Evolutionary conservation across 805 yeast species (phyloP).

Genomic region (Lachancea nothofagi): DNA sequence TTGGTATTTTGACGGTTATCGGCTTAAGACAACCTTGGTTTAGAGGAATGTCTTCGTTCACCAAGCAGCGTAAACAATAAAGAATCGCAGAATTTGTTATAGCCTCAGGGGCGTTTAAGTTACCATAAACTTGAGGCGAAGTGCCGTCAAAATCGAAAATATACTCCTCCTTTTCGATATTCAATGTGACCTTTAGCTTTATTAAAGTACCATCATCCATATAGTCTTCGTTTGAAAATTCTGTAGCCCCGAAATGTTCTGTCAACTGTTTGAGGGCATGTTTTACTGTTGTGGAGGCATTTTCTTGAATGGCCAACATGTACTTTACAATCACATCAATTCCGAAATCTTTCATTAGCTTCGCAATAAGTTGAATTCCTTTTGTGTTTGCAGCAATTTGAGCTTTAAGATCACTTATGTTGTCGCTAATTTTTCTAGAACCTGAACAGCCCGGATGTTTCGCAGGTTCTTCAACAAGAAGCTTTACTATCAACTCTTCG

Average conservation of each 20-base stretch:
- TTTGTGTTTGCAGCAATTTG: slow-evolving; percentile 86
- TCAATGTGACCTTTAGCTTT: slow-evolving; percentile 46
- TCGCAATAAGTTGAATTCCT: slow-evolving; percentile 63
- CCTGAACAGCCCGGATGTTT: slow-evolving; percentile 84
- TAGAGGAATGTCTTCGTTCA: slow-evolving; percentile 82
- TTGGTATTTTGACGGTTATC: slow-evolving; percentile 59
- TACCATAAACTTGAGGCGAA: slow-evolving; percentile 82
- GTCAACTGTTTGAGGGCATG: slow-evolving; percentile 43
- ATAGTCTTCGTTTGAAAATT: slow-evolving; percentile 51
- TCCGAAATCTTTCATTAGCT: slow-evolving; percentile 59
- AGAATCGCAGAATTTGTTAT: slow-evolving; percentile 84
- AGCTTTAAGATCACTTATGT: slow-evolving; percentile 77
- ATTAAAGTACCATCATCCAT: slow-evolving; percentile 82
- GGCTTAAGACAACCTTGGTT: slow-evolving; percentile 91
- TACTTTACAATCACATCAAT: slow-evolving; percentile 56
- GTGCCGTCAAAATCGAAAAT: slow-evolving; percentile 82
- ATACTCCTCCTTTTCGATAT: slow-evolving; percentile 50
- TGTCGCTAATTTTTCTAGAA: slow-evolving; percentile 76
- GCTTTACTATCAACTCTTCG: slow-evolving; percentile 56
- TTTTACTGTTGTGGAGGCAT: slow-evolving; percentile 71
- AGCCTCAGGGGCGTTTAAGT: slow-evolving; percentile 88
- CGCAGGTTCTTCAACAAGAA: slow-evolving; percentile 70
- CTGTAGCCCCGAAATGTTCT: slow-evolving; percentile 36
- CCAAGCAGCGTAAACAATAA: slow-evolving; percentile 79
- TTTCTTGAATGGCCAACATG: slow-evolving; percentile 76